Evolutionary conservation across 352 stramenopile genomes (phyloP).

Genomic region (Halophytophthora batemanensis): DNA sequence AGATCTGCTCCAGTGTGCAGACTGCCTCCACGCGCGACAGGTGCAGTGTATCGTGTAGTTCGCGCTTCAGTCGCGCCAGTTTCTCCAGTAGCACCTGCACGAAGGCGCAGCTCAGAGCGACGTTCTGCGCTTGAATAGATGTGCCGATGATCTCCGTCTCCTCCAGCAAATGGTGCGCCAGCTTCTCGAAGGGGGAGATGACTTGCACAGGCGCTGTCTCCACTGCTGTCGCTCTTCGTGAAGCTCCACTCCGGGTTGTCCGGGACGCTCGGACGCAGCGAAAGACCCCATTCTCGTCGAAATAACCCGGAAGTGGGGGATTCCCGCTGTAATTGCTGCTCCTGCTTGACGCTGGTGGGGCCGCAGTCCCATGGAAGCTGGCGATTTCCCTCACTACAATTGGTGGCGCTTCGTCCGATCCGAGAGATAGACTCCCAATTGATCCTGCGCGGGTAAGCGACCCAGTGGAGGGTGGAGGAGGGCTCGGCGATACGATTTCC

Average conservation of each 20-base stretch:
- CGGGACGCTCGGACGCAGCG: slow-evolving; percentile 4
- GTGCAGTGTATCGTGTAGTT: slow-evolving; percentile 30
- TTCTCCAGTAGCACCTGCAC: slow-evolving; percentile 68
- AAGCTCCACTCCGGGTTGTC: not conserved
- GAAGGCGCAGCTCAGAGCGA: slow-evolving; percentile 52
- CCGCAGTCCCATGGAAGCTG: slow-evolving; percentile 1
- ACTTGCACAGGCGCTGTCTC: slow-evolving; percentile 3
- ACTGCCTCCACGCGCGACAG: slow-evolving; percentile 14
- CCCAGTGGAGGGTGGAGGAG: slow-evolving; percentile 8
- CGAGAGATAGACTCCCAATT: slow-evolving; percentile 20
- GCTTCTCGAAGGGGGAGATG: slow-evolving; percentile 62
- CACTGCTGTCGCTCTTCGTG: not conserved
- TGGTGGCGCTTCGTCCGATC: slow-evolving; percentile 23
- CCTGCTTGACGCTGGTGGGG: slow-evolving; percentile 7
- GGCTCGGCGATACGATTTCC: slow-evolving; percentile 21
- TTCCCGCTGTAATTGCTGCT: not conserved
- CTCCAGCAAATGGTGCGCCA: slow-evolving; percentile 69
- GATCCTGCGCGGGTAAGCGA: slow-evolving; percentile 15
- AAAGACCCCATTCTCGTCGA: slow-evolving; percentile 19
- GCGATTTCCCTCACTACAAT: slow-evolving; percentile 18
- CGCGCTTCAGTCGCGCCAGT: slow-evolving; percentile 38
- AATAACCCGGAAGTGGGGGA: slow-evolving; percentile 8
- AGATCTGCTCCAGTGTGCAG: slow-evolving; percentile 35
- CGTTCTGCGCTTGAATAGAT: slow-evolving; percentile 63
- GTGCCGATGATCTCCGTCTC: slow-evolving; percentile 65